Conservation (phyloP, 1,139 yeast genomes). For the Diutina scorzettiae region DNA sequence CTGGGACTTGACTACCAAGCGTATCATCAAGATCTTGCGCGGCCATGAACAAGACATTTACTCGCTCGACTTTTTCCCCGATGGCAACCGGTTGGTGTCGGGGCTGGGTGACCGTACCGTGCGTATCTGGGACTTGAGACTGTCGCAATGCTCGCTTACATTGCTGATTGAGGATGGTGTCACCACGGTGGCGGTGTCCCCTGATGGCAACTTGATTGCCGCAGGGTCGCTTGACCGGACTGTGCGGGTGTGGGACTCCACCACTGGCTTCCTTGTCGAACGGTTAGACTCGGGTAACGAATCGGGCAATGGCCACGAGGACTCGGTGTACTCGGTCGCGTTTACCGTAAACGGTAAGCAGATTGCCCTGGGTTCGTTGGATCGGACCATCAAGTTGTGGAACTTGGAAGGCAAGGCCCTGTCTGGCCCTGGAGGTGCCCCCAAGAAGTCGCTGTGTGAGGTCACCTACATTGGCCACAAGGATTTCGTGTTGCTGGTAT, state of each 20-base stretch:
- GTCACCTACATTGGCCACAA: slow-evolving; percentile 94
- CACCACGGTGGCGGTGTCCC: slow-evolving; percentile 93
- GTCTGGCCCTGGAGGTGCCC: slow-evolving; percentile 27
- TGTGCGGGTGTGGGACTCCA: slow-evolving; percentile 95
- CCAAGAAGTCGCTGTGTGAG: slow-evolving; percentile 57
- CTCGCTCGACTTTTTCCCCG: slow-evolving; percentile 90
- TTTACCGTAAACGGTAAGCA: slow-evolving; percentile 88
- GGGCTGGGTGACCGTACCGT: slow-evolving; percentile 97
- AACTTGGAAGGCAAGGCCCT: slow-evolving; percentile 57
- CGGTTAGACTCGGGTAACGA: slow-evolving; percentile 84
- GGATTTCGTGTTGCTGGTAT: slow-evolving; percentile 89
- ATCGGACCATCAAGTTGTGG: slow-evolving; percentile 95
- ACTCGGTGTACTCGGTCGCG: slow-evolving; percentile 90
- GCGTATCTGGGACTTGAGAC: slow-evolving; percentile 90
- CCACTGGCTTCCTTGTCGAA: slow-evolving; percentile 87
- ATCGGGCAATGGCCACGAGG: slow-evolving; percentile 88
- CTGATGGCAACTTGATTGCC: slow-evolving; percentile 88
- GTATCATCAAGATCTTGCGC: slow-evolving; percentile 75
- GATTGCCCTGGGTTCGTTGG: slow-evolving; percentile 89
- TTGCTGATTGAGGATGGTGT: slow-evolving; percentile 94
- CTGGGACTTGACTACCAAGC: slow-evolving; percentile 86
- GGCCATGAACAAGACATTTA: slow-evolving; percentile 98
- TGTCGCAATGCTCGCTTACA: slow-evolving; percentile 84
- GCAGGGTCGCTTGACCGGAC: slow-evolving; percentile 96
- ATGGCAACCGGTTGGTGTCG: slow-evolving; percentile 86